These are phyloP conservation scores for Ceratopteris richardii DNA, from an alignment of 75 land plant genomes.

Conservation along the genomic window DNA sequence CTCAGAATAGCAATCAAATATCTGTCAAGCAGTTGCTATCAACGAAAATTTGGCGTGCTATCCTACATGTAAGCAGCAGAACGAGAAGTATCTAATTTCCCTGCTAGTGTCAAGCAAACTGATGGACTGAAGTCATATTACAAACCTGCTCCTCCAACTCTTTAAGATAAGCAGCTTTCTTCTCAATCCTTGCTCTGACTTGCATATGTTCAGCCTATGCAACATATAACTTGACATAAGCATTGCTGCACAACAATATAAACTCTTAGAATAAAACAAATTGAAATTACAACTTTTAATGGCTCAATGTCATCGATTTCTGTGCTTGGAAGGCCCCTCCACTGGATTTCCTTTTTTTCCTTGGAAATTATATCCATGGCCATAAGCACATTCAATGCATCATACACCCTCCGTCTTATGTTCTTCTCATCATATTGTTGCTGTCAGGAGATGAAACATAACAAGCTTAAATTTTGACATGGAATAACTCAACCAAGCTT, in stretches of 20 bases:
- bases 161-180: slow-evolving; percentile 77
- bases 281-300: slow-evolving; percentile 66
- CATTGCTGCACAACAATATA: not conserved
- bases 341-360: slow-evolving; percentile 98
- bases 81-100: no score
- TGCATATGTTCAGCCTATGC: slow-evolving; percentile 65
- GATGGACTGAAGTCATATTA: no score
- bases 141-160: slow-evolving; percentile 96
- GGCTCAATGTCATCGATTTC: slow-evolving; percentile 76
- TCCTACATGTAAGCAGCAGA: no score
- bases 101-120: no score
- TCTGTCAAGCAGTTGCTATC: no score
- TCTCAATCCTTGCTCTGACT: slow-evolving; percentile 71
- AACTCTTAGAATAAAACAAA: no score
- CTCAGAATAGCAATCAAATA: no score
- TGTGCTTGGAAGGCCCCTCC: slow-evolving; percentile 95
- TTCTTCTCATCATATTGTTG: slow-evolving; percentile 99
- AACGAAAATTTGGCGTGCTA: no score
- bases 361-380: slow-evolving; percentile 99
- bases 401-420: slow-evolving; percentile 94
- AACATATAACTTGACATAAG: not conserved
- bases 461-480: no score
- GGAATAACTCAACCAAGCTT: no score
- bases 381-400: slow-evolving; percentile 98
- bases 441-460: slow-evolving; percentile 24